phyloP scores from a whole-genome alignment of 2,329 filamentous ascomycete species.

The Ceratocystis ficicola region DNA sequence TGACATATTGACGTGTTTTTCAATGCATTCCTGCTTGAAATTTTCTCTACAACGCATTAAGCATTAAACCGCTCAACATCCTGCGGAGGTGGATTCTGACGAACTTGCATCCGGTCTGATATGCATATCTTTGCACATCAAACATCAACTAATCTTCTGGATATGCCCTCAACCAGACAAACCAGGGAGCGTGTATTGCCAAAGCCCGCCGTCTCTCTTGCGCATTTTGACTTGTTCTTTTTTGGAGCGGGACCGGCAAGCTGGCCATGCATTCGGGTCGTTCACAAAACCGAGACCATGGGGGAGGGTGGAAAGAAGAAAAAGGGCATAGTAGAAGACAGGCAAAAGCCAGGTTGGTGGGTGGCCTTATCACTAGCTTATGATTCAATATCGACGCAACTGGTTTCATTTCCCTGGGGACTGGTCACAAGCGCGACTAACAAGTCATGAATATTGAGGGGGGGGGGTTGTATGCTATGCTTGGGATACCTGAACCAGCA shows the following conservation, averaged over 20 bases:
- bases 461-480: background rate
- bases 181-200: background rate
- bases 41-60: background rate
- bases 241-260: background rate
- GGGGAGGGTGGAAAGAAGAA: background rate
- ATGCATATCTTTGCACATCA: background rate
- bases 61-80: background rate
- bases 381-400: background rate
- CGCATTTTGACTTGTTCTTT: background rate
- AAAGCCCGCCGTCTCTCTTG: background rate
- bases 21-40: background rate
- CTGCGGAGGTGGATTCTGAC: background rate
- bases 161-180: background rate
- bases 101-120: constrained; percentile 4
- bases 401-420: background rate
- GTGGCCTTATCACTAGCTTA: background rate
- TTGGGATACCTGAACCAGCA: background rate
- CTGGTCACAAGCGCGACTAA: background rate
- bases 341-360: too few species aligned
- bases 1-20: background rate
- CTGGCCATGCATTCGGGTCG: background rate
- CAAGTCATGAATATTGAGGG: background rate
- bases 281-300: background rate
- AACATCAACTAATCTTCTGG: background rate
- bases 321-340: background rate